Percentiles rank a stretch among this genome's conserved stretches.
phyloP scores from a whole-genome alignment of 2,329 filamentous ascomycete genomes.

The Pseudogymnoascus sp. region DNA sequence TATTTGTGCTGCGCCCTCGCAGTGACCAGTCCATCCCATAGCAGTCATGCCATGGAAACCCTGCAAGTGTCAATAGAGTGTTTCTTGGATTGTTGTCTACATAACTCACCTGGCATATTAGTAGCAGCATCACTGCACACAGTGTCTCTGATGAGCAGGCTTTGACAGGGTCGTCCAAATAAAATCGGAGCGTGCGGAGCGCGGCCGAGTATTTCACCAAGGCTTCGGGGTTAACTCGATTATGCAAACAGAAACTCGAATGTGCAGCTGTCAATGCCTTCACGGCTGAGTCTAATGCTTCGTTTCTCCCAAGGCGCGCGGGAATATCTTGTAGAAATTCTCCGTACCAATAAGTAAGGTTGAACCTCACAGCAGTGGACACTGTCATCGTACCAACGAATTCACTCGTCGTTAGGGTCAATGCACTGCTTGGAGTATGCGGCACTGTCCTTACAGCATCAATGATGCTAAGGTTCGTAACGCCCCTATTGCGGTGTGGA shows the following conservation, averaged over 20 bases:
- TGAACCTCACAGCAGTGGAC: conserved; percentile 38
- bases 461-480: neutral
- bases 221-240: neutral
- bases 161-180: conserved; percentile 27
- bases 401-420: conserved; percentile 29
- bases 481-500: conserved; percentile 8
- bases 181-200: conserved; percentile 14
- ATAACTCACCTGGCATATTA: conserved; percentile 25
- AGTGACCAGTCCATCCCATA: conserved; percentile 13
- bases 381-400: conserved; percentile 29
- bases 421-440: neutral
- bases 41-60: neutral
- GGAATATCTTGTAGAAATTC: conserved; percentile 39
- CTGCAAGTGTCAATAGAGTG: neutral
- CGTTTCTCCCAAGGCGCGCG: conserved; percentile 36
- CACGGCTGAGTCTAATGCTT: conserved; percentile 29
- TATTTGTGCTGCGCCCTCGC: conserved; percentile 22
- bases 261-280: neutral
- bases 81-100: too few relatives aligned
- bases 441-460: neutral
- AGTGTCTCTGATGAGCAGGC: conserved; percentile 30
- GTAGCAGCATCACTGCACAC: conserved; percentile 31
- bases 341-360: conserved; percentile 38
- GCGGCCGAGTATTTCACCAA: neutral
- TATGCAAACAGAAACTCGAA: neutral